A percentile compares a stretch with the other conserved stretches of the same genome.
phyloP scores from a whole-genome alignment of 345 rosid genomes.

The Populus euphratica region DNA sequence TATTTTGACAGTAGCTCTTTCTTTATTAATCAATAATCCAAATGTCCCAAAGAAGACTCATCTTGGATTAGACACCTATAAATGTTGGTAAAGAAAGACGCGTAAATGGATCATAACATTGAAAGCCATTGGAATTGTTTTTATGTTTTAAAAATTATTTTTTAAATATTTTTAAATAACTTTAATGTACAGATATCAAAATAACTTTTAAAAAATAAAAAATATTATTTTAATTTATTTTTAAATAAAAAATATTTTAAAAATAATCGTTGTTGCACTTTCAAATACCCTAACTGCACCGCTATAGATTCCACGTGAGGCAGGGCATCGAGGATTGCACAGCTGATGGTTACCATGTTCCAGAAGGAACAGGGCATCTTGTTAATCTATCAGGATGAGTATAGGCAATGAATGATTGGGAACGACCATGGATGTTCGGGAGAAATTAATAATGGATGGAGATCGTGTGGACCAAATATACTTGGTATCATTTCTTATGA shows the following conservation, averaged over 20 bases:
- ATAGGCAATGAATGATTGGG: not conserved
- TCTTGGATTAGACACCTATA: not conserved
- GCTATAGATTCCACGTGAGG: not conserved
- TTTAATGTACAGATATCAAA: rapidly evolving
- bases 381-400: not conserved
- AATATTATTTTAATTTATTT: too few species aligned
- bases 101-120: constrained; percentile 12
- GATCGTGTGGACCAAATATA: too few species aligned
- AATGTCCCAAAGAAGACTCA: constrained; percentile 1
- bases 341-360: constrained; percentile 8
- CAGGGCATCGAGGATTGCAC: constrained; percentile 9
- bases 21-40: not conserved
- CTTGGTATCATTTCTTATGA: too few species aligned
- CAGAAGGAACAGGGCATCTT: not conserved
- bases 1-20: constrained; percentile 7
- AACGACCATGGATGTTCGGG: not conserved
- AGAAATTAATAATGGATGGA: not conserved
- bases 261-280: rapidly evolving
- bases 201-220: too few species aligned
- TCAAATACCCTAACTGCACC: not conserved
- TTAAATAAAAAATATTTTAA: too few species aligned
- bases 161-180: too few species aligned
- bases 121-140: not conserved
- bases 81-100: not conserved
- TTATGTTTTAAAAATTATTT: too few species aligned